Percentiles rank a stretch among this genome's conserved stretches.
These are phyloP conservation scores for Trichophyton rubrum DNA, from an alignment of 2,329 filamentous ascomycete species.

Conservation along the genomic window DNA sequence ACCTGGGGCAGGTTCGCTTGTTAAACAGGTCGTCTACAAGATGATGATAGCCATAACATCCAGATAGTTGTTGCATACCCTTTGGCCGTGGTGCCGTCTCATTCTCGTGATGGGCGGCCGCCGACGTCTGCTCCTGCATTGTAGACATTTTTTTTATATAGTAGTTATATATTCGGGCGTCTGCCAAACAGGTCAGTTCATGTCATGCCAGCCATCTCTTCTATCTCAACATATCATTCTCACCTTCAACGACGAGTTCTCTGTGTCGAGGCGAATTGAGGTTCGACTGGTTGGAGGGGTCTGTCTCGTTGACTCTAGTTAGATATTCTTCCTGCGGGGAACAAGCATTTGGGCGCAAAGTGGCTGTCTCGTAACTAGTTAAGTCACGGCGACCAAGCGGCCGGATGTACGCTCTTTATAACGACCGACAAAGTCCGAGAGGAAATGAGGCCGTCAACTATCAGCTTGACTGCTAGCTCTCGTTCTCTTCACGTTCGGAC, in stretches of 20 bases:
- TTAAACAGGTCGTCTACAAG: background rate
- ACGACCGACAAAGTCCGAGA: no score
- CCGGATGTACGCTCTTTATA: background rate
- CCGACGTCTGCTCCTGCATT: background rate
- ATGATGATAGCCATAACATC: background rate
- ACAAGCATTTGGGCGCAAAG: background rate
- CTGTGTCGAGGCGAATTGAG: background rate
- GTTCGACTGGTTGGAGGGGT: background rate
- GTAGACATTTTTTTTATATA: background rate
- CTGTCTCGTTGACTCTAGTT: background rate
- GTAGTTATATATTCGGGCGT: background rate
- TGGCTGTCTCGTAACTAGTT: background rate
- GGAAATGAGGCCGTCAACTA: no score
- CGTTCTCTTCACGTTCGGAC: no score
- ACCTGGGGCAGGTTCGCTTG: conserved; percentile 40
- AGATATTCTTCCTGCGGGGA: no score
- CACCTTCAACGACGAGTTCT: background rate
- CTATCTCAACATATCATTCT: background rate
- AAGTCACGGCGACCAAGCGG: background rate
- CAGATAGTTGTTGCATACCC: conserved; percentile 21
- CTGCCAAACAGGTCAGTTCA: background rate
- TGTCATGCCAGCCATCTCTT: background rate
- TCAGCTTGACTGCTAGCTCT: no score
- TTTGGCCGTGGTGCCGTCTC: conserved; percentile 21
- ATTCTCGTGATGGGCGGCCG: background rate